Base-by-base conservation (phyloP, 306 rosid genomes). In the Abrus precatorius region DNA sequence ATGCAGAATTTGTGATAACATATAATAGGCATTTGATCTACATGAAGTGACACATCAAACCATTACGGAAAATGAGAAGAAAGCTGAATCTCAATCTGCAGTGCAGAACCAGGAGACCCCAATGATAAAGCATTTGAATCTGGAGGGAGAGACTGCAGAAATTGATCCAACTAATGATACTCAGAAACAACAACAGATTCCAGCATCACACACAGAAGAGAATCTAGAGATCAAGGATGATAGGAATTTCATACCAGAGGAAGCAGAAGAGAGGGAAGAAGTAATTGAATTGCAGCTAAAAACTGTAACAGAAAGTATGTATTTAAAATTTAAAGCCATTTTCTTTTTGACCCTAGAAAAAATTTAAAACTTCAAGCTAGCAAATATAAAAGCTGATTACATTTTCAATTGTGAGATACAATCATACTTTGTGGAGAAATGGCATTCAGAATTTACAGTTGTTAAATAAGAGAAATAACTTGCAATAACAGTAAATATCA, bases 281-380 rank as follows among this genome's bases (percentile, higher is more conserved):
- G 48, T 59, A 43, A 68, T 57, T 0, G 1, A 27, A 12, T n/a
- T 77, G 69, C 33, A 68, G 38, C 14, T 60, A 70, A 1, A 79
- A 48, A 13, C 72, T 70, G 63, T 40, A 79, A 48, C 14, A 60
- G 55, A 79, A 3, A 48, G 78, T 79, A 79, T 4, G 75, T 77
- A 27, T 14, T 7, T 3, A 45, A 79, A 69, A 33, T 44, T 70
- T 34, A 33, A 5, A 50, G 32, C 7, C 13, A 49, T 40, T 9
- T 73, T 28, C 8, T 14, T 54, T 49, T 34, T 53, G 9, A 8
- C 56, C 36, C 20, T 5, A n/a, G n/a, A 28, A 11, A 6, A 34
- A 3, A 6, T 13, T 7, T 29, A 60, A 45, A 65, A 14, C 12
- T 4, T 43, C 27, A 67, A 43, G 36, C 12, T 64, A n/a, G 6